Base-by-base conservation (phyloP, 2,329 filamentous ascomycete genomes). In the Nemania sp. region DNA sequence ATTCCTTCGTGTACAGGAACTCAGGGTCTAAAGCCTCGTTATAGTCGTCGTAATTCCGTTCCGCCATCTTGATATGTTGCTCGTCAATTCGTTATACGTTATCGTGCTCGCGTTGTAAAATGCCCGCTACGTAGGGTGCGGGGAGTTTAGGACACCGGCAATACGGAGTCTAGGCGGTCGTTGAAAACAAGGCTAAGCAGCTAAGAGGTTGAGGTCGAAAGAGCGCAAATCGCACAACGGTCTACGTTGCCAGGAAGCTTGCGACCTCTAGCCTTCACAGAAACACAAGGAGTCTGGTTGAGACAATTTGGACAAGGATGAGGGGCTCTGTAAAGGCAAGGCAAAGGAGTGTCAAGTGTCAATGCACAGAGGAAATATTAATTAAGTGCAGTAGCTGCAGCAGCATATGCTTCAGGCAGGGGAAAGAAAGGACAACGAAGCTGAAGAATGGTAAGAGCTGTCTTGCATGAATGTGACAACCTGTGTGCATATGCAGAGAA, bases 1-100 rank as follows among this genome's bases (percentile, higher is more conserved):
- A 93, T 81, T 96, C 93, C 82, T 97, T 98, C 70, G 93, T 97
- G 81, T 98, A 99, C 61, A 98, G 87, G 69, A 91, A 89, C 82
- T 97, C 94, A 3, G 96, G 96, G 81, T 98, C 95, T 62, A 93
- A 86, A 41, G 84, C 83, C 77, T 87, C 87, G 70, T 87, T 84
- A 71, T 82, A 81, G 56, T 82, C 79, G 26, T 85, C 82, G 64
- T 82, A 82, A 61, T 83, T 81, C 68, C 81, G 80, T 74, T 85
- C 84, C 66, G 82, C 81, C 86, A 88, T 88, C 68, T 62, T 70
- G 64, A 35, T 64, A 60, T 62, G 62, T 64, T 47, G 24, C 52
- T 70, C 65, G 64, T 70, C 51, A 74, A 66, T 63, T 72, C 68
- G 70, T 70, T 53, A 58, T 45, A 53, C 63, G 62, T 58, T 64